Conservation (phyloP, 495 filamentous ascomycete species). For the Trichoderma parareesei region DNA sequence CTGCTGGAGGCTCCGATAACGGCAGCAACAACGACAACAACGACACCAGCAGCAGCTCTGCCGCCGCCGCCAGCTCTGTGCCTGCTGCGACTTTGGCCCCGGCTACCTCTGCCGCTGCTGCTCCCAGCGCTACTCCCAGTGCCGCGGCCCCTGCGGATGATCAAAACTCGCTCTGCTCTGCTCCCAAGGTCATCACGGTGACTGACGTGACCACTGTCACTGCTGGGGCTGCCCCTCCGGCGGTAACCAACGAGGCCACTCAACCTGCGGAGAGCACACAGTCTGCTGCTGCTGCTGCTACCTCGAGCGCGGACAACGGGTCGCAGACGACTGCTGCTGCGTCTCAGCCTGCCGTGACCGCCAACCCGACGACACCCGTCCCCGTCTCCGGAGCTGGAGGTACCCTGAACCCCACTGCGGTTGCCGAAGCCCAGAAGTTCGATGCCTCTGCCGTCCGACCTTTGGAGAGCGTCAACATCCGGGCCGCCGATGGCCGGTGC, state of each 20-base stretch:
- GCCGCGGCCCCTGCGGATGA: background rate
- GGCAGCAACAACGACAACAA: constrained; percentile 12
- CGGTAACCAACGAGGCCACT: constrained; percentile 9
- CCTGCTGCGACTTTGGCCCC: background rate
- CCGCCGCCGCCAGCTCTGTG: constrained; percentile 5
- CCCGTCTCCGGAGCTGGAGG: constrained; percentile 45
- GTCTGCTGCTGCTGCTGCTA: background rate
- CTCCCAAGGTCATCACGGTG: constrained; percentile 17
- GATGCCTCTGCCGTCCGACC: constrained; percentile 41
- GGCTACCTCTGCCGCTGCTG: constrained; percentile 22
- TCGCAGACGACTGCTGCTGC: constrained; percentile 17
- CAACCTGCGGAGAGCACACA: constrained; percentile 3
- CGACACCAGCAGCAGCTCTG: constrained; percentile 9
- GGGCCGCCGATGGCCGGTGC: constrained; percentile 41
- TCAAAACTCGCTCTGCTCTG: constrained; percentile 14
- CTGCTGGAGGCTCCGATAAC: constrained; percentile 13
- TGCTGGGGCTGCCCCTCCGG: constrained; percentile 1
- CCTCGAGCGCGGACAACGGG: background rate
- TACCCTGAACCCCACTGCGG: constrained; percentile 38
- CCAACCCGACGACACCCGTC: constrained; percentile 39
- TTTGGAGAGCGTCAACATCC: constrained; percentile 37
- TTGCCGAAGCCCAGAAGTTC: constrained; percentile 35
- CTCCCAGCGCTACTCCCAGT: constrained; percentile 14
- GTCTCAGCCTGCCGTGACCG: constrained; percentile 7
- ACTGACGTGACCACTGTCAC: constrained; percentile 11